Base-by-base conservation (phyloP, 2,329 filamentous ascomycete species). In the Phyllosticta citriasiana region DNA sequence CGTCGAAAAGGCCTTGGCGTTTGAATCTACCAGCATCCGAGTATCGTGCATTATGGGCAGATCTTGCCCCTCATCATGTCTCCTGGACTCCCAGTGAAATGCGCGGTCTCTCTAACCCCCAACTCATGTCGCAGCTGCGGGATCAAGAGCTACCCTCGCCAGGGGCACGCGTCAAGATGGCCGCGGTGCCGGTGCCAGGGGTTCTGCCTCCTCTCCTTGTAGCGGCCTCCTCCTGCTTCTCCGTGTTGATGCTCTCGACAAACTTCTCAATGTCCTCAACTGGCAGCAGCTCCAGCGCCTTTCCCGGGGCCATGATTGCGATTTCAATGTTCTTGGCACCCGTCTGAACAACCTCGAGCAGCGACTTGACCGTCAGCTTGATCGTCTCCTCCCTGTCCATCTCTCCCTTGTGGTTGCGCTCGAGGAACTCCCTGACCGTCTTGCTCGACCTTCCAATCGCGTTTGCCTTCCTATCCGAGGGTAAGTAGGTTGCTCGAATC, bases 261-360 rank as follows among this genome's bases (percentile, higher is more conserved):
- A 96, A 97, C 68, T 85, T 84, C 81, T 99, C 94, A 71, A 99
- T 99, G 71, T 96, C 90, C 75, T 97, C 93, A 33, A 93, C 88
- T 2, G 91, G 90, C 68, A 99, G 83, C 86, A 96, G 92, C 81
- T 97, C 92, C 65, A 99, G 85, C 16, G 83, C 76, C 81, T 96
- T 91, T 58, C 91, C 92, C 6, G 94, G 92, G 7, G 91, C 89
- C 91, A 97, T 97, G 72, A 99, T 87, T 62, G 95, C 94, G 71
- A 99, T 97, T 80, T 99, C 94, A 71, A 99, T 99, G 78, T 99
- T 99, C 86, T 99, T 99, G 59, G 94, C 94, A 65, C 94, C 94
- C 2, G 94, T 99, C 79, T 99, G 94, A 64, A 99, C 94, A 59
- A 99, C 94, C 77, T 99, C 94, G 64, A 99, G 81, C 66, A 99